Evolutionary conservation across 73 alveolate species (phyloP).

Genomic region (Paramecium sexaurelia): DNA sequence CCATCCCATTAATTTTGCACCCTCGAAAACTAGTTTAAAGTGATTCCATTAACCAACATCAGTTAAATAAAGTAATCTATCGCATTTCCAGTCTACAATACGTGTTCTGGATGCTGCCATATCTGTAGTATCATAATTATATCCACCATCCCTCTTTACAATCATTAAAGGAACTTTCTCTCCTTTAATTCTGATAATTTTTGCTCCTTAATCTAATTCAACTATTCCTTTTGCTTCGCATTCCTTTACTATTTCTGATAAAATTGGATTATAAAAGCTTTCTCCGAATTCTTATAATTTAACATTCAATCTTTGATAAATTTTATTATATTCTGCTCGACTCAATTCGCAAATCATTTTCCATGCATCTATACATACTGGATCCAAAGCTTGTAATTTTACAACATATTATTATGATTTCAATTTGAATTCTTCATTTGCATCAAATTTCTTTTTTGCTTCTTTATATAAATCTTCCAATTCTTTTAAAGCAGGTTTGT

Average conservation of each 20-base stretch:
- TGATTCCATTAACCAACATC: constrained; percentile 98
- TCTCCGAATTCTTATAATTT: constrained; percentile 93
- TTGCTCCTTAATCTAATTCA: constrained; percentile 91
- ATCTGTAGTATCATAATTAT: constrained; percentile 98
- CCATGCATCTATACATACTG: constrained; percentile 94
- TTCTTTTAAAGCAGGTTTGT: constrained; percentile 89
- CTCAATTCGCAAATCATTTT: constrained; percentile 94
- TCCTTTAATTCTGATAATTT: constrained; percentile 81
- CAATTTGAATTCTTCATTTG: constrained; percentile 92
- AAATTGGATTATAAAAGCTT: constrained; percentile 94
- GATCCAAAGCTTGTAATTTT: constrained; percentile 95
- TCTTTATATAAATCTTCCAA: constrained; percentile 93
- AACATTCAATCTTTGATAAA: constrained; percentile 92
- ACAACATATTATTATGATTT: constrained; percentile 92
- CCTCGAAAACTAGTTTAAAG: constrained; percentile 94
- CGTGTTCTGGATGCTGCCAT: constrained; percentile 96
- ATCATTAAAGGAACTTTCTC: constrained; percentile 90
- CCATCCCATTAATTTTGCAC: constrained; percentile 96
- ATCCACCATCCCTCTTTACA: constrained; percentile 99
- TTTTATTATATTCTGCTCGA: constrained; percentile 87
- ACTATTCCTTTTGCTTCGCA: constrained; percentile 84
- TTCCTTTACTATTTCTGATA: constrained; percentile 89
- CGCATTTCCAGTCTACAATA: constrained; percentile 75
- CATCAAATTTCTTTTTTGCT: constrained; percentile 96
- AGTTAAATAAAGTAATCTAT: constrained; percentile 94